Percentiles rank a stretch among this genome's conserved stretches.
These are phyloP conservation scores for Tillandsia fasciculata DNA, from an alignment of 176 grass and related monocot genomes.

Conservation along the genomic window DNA sequence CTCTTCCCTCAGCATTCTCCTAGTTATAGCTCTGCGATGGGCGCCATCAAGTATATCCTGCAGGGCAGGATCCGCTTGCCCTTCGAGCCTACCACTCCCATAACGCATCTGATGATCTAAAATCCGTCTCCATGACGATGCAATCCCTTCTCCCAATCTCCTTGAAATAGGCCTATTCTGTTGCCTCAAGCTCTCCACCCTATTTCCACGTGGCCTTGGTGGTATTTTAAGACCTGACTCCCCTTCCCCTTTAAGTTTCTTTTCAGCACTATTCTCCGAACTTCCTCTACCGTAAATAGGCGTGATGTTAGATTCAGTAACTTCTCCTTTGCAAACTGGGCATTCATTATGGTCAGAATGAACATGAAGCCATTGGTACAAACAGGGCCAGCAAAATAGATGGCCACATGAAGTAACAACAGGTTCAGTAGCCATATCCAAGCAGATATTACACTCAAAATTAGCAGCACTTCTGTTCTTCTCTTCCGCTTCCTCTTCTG, in stretches of 20 bases:
- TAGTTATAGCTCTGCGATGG: constrained; percentile 39
- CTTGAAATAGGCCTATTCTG: constrained; percentile 84
- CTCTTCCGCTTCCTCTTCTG: constrained; percentile 35
- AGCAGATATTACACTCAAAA: constrained; percentile 95
- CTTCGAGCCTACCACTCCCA: constrained; percentile 40
- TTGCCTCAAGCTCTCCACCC: constrained; percentile 91
- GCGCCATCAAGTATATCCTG: constrained; percentile 49
- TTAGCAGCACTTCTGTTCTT: constrained; percentile 40
- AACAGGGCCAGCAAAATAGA: constrained; percentile 95
- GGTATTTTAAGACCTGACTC: constrained; percentile 49
- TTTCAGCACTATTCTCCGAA: constrained; percentile 34
- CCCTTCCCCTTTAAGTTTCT: constrained; percentile 43
- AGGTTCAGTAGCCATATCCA: constrained; percentile 86
- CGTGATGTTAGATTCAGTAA: constrained; percentile 67
- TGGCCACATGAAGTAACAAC: constrained; percentile 96
- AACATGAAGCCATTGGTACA: constrained; percentile 92
- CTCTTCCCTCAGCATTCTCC: constrained; percentile 49
- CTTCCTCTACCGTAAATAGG: constrained; percentile 91
- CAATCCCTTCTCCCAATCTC: constrained; percentile 76
- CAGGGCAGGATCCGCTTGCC: constrained; percentile 33
- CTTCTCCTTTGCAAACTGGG: constrained; percentile 94
- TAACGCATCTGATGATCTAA: constrained; percentile 61
- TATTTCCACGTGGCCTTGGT: constrained; percentile 72
- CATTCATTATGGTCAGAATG: constrained; percentile 93
- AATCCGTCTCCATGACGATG: constrained; percentile 64